Evolutionary conservation across 164 flowering plant genomes (phyloP), one percentile per base, ranked within the genome.

Genomic region (Dillenia turbinata): DNA sequence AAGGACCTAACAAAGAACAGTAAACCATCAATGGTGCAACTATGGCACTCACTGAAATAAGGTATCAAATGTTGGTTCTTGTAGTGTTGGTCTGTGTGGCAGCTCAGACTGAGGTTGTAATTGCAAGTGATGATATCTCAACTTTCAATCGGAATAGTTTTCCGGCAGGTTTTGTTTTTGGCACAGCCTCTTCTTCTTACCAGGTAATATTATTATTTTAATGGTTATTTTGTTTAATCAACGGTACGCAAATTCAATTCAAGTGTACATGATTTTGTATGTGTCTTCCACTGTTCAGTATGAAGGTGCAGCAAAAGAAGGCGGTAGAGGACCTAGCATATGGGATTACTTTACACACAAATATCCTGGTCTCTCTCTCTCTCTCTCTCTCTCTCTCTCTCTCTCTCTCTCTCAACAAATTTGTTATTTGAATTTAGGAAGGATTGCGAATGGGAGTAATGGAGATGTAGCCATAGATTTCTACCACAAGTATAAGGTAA

Each of bases 301-400:
- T 59, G 86, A 82, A 69, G 86, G 86, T 45, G 86, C 80, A 33
- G 80, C 68, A 1, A 65, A 44, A 19, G 77, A 82, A 71, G 81
- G 54, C 57, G 83, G 83, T 1, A 75, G 62, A 70, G 80, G 77
- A 10, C 73, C 76, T 6, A 70, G 79, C 54, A 78, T 77, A 14
- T 82, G 83, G 86, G 86, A 82, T 48, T 73, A 77, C 24, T 79
- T 59, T 52, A 69, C 77, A 53, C 81, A 72, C 45, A 59, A 48
- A 24, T 68, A 66, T 57, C 79, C 82, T 52, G 75, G 82, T 79
- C 22, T 44, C 12, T 46, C 19, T 12, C 17, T 55, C 54, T 24
- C 60, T 47, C 53, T 43, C 56, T 49, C 22, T 73, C 56, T 50
- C 45, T 46, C 59, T 56, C 65, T 66, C 44, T 57, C 60, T 10